These are phyloP conservation scores for Passalora sequoiae DNA, from an alignment of 2,329 filamentous ascomycete species.

Conservation along the genomic window DNA sequence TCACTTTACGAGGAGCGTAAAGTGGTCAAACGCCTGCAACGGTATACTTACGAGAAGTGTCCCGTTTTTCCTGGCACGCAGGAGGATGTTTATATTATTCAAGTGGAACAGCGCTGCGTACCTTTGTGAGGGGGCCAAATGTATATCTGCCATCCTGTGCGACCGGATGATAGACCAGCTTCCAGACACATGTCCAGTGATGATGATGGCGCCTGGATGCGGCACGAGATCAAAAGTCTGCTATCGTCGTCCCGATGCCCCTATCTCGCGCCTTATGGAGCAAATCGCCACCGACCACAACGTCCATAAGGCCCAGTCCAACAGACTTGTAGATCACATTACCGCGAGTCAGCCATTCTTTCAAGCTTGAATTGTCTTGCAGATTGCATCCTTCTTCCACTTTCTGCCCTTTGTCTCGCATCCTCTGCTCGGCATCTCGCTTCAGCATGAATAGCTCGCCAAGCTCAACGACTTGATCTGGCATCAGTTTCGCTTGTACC, in stretches of 20 bases:
- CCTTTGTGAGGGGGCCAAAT: too few species aligned
- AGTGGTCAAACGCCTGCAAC: too few species aligned
- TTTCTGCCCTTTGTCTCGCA: slow-evolving; percentile 27
- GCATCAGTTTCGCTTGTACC: slow-evolving; percentile 67
- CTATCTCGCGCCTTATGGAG: slow-evolving; percentile 52
- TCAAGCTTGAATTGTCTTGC: slow-evolving; percentile 39
- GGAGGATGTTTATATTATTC: too few species aligned
- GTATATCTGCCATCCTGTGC: too few species aligned
- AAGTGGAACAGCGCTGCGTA: too few species aligned
- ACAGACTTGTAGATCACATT: slow-evolving; percentile 68
- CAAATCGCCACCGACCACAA: slow-evolving; percentile 57
- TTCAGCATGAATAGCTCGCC: slow-evolving; percentile 71
- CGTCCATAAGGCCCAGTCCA: slow-evolving; percentile 63
- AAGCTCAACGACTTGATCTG: slow-evolving; percentile 76
- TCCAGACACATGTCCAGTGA: too few species aligned
- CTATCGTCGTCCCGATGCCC: slow-evolving; percentile 52
- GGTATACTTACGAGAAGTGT: too few species aligned
- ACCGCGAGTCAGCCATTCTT: slow-evolving; percentile 53
- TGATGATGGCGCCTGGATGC: too few species aligned
- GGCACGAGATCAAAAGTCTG: slow-evolving; percentile 38
- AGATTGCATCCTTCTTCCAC: slow-evolving; percentile 26
- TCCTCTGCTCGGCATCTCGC: slow-evolving; percentile 44
- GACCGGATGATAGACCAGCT: too few species aligned
- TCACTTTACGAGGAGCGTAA: too few species aligned
- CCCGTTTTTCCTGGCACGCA: too few species aligned